Evolutionary conservation across 2,329 filamentous ascomycete species (phyloP).

Genomic region (Alternaria gaisen): DNA sequence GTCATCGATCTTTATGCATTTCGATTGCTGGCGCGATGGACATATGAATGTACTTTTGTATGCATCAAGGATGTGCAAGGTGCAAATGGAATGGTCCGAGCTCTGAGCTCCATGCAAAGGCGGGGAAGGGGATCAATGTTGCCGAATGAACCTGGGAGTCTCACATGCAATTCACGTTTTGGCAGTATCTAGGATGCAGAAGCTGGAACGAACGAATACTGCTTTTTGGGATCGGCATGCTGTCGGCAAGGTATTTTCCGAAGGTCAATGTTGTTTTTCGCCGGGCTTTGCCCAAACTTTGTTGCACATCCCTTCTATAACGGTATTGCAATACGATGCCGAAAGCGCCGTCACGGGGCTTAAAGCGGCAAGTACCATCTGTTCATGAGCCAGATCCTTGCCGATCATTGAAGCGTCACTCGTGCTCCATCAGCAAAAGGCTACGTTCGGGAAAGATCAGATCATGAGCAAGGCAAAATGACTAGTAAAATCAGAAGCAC

Average conservation of each 20-base stretch:
- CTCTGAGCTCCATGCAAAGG: conserved; percentile 1
- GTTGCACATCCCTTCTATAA: conserved; percentile 6
- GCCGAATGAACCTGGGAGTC: conserved; percentile 1
- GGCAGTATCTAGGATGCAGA: conserved; percentile 2
- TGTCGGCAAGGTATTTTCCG: conserved; percentile 8
- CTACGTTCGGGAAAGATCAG: conserved; percentile 1
- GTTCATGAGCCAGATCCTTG: conserved; percentile 23
- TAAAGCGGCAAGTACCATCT: conserved; percentile 28
- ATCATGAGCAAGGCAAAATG: conserved; percentile 3
- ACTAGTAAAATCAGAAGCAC: conserved; percentile 11
- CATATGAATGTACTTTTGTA: conserved; percentile 2
- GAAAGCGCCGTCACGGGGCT: conserved; percentile 1
- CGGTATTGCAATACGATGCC: conserved; percentile 13
- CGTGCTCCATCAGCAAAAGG: conserved; percentile 6
- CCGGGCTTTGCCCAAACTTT: background rate
- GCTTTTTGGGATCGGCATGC: conserved; percentile 3
- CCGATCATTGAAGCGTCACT: conserved; percentile 14
- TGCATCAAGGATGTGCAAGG: conserved; percentile 4
- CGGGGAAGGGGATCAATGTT: conserved; percentile 1
- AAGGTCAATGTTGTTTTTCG: conserved; percentile 5
- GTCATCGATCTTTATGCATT: conserved; percentile 5
- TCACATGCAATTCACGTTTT: conserved; percentile 4
- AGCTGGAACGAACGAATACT: conserved; percentile 3
- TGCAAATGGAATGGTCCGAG: background rate
- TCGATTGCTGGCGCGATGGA: background rate